Evolutionary conservation across 1,139 yeast genomes (phyloP), one percentile per base, ranked within the genome.

Genomic region (Zygoascus sp.): DNA sequence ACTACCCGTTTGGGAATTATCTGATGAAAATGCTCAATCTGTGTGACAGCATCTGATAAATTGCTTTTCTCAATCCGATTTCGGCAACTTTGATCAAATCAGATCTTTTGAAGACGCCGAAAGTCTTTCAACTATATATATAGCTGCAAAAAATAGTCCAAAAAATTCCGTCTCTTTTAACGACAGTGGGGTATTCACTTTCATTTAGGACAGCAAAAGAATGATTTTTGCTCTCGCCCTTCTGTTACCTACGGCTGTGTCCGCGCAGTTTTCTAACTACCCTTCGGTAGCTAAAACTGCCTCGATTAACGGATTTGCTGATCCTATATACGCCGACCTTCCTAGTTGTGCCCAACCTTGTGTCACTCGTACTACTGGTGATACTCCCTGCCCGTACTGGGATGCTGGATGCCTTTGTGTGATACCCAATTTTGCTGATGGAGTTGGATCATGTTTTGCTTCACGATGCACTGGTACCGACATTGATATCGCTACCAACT

Each of bases 391-490:
- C 57, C 79, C 79, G 40, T 73, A 74, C 65, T 74, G 79, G 79
- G 79, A 74, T 54, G 70, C 79, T 28, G 79, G 79, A 5, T 74
- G 79, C 58, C 67, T 74, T 55, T 74, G 79, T 39, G 76, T 73
- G 16, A 74, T 75, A 76, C 69, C 75, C 15, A 69, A 65, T 52
- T 74, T 76, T 75, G 63, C 71, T 30, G 75, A 74, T 20, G 56
- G 58, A 40, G 76, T 75, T 20, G 79, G 72, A 22, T 64, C 67
- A 44, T 75, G 79, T 61, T 60, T 74, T 50, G 77, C 76, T 43
- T 53, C 63, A 44, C 55, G 57, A 20, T 75, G 79, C 59, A 44
- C 59, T 22, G 77, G 76, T 20, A 44, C 54, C 3, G 75, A 72
- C 44, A 73, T 75, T 39, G 63, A 51, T 17, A 32, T 54, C 23